These are phyloP conservation scores for Detonula confervacea DNA, from an alignment of 352 stramenopile species.

Conservation along the genomic window DNA sequence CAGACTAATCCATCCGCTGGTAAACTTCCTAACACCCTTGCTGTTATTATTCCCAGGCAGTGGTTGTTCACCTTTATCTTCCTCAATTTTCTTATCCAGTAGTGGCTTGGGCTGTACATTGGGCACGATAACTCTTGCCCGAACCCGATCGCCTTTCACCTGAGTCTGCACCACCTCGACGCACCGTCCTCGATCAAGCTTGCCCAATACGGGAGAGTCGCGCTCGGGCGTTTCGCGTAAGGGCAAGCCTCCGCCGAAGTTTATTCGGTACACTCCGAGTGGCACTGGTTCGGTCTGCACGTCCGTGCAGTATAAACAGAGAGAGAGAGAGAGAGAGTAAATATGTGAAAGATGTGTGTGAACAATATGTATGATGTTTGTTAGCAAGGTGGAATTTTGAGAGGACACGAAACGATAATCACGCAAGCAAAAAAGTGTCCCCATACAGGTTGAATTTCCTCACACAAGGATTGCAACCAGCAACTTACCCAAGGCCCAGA, in stretches of 20 bases:
- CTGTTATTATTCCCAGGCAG: background rate
- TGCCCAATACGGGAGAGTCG: conserved; percentile 41
- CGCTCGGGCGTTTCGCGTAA: conserved; percentile 37
- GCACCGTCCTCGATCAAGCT: conserved; percentile 33
- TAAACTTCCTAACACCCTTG: conserved; percentile 6
- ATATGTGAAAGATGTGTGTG: too few species aligned
- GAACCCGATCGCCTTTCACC: conserved; percentile 40
- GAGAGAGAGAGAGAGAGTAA: background rate
- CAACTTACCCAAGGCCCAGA: conserved; percentile 27
- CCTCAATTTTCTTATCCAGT: background rate
- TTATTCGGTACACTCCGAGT: conserved; percentile 46
- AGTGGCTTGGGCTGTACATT: background rate
- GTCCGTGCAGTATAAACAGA: conserved; percentile 1
- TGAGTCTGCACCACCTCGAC: conserved; percentile 48
- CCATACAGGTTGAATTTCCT: background rate
- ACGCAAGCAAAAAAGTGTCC: too few species aligned
- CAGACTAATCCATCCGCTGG: conserved; percentile 45
- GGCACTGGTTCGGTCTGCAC: conserved; percentile 40
- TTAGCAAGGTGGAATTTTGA: too few species aligned
- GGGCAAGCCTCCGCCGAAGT: conserved; percentile 39
- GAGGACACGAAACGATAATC: too few species aligned
- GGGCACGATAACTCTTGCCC: conserved; percentile 33
- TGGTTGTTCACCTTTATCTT: background rate
- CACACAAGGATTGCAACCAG: background rate
- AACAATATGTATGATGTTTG: too few species aligned